phyloP scores from a whole-genome alignment of 1,139 yeast species.

The Blastobotrys capitulatus region DNA sequence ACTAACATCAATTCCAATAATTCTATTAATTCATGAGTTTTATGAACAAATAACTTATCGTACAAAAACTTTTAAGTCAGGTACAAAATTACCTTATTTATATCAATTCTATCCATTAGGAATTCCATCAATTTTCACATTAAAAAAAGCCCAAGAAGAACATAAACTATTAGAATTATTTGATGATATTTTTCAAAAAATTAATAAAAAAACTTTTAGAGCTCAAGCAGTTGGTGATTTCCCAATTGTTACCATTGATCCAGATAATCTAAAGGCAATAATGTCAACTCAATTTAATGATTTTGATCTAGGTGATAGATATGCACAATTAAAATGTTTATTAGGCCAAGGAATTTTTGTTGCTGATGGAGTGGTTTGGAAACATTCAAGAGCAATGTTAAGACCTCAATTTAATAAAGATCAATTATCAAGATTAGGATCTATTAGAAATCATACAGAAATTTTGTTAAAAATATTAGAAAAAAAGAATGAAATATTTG shows the following conservation, averaged over 20 bases:
- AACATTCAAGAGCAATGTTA: constrained; percentile 51
- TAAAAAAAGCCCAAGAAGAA: constrained; percentile 1
- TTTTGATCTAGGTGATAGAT: constrained; percentile 39
- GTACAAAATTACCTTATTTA: constrained; percentile 7
- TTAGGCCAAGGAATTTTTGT: constrained; percentile 55
- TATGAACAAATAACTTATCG: constrained; percentile 7
- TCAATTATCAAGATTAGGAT: constrained; percentile 45
- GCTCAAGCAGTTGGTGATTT: constrained; percentile 13
- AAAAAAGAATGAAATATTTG: constrained; percentile 40
- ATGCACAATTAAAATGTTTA: constrained; percentile 39
- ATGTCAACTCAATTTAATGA: constrained; percentile 29
- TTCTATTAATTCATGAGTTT: constrained; percentile 3
- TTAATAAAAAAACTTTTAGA: constrained; percentile 14
- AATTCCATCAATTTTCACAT: constrained; percentile 10
- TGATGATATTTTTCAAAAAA: constrained; percentile 1
- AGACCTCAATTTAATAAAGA: constrained; percentile 53
- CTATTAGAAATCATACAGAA: constrained; percentile 42
- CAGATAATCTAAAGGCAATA: constrained; percentile 38
- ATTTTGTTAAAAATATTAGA: constrained; percentile 28
- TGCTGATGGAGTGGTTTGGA: constrained; percentile 50
- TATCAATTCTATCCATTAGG: constrained; percentile 19
- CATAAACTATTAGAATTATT: constrained; percentile 7
- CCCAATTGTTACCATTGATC: constrained; percentile 35
- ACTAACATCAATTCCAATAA: constrained; percentile 3
- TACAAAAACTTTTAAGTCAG: constrained; percentile 3